Conservation (phyloP, 31 red algal species). For the Asparagopsis taxiformis region DNA sequence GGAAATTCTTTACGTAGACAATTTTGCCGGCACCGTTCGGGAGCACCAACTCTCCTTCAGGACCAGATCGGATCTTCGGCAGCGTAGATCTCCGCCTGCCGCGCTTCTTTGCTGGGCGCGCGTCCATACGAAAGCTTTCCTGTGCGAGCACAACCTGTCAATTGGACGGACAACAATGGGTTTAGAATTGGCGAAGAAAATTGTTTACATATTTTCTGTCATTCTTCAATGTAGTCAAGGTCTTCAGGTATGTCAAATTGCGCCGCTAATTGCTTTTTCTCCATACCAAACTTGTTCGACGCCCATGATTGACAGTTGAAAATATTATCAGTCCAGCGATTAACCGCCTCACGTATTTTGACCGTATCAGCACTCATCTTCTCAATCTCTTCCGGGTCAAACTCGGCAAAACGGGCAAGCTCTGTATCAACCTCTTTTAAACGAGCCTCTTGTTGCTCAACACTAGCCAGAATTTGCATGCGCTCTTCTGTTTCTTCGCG, state of each 20-base stretch:
- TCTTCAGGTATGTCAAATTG: conserved; percentile 64
- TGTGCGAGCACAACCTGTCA: too few species aligned
- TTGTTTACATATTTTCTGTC: too few species aligned
- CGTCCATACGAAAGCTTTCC: too few species aligned
- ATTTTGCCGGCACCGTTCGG: conserved; percentile 45
- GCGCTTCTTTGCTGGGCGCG: neutral
- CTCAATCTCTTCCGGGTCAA: conserved; percentile 78
- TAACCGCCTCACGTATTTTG: conserved; percentile 39
- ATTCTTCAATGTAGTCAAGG: conserved; percentile 63
- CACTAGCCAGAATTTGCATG: conserved; percentile 14
- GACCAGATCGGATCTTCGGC: conserved; percentile 15
- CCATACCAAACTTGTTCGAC: conserved; percentile 41
- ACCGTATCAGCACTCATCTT: conserved; percentile 15
- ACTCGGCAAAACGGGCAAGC: conserved; percentile 68
- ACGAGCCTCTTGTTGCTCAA: conserved; percentile 36
- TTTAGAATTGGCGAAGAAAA: too few species aligned
- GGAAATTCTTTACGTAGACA: conserved; percentile 30
- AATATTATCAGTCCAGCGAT: conserved; percentile 81
- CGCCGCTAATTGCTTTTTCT: conserved; percentile 32
- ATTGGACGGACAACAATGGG: too few species aligned
- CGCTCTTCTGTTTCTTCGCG: conserved; percentile 69
- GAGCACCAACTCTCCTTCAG: conserved; percentile 37
- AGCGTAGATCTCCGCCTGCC: neutral
- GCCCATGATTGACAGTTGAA: conserved; percentile 54
- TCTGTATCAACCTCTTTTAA: conserved; percentile 28